Conservation (phyloP, 352 stramenopile species). For the Blastocystis sp. region DNA sequence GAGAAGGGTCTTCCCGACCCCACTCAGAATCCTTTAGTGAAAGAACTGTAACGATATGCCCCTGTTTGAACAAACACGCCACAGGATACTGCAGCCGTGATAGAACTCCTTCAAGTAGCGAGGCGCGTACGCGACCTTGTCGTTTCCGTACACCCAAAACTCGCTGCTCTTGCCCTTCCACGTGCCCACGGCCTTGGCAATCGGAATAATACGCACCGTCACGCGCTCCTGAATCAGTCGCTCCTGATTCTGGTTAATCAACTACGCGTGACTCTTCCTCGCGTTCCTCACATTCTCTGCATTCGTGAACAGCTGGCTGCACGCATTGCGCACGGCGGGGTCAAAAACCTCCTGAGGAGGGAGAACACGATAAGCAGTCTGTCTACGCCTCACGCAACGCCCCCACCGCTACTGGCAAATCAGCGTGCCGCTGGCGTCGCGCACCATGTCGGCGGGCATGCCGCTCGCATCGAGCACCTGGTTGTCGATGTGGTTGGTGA, state of each 20-base stretch:
- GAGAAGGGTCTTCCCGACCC: constrained; percentile 39
- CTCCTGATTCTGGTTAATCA: constrained; percentile 7
- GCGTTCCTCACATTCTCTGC: neutral
- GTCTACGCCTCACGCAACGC: neutral
- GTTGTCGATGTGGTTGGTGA: constrained; percentile 41
- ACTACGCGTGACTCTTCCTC: neutral
- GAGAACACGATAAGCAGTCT: constrained; percentile 46
- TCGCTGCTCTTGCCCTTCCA: constrained; percentile 52
- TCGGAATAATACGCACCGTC: constrained; percentile 46
- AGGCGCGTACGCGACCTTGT: constrained; percentile 31
- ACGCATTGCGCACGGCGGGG: neutral
- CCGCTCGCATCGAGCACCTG: constrained; percentile 22
- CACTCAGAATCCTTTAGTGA: neutral
- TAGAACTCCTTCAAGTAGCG: constrained; percentile 63
- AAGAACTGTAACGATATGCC: constrained; percentile 59
- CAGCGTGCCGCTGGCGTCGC: constrained; percentile 3
- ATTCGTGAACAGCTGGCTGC: constrained; percentile 44
- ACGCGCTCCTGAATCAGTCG: constrained; percentile 63
- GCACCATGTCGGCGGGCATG: constrained; percentile 27
- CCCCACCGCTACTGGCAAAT: neutral
- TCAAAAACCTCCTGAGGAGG: constrained; percentile 62
- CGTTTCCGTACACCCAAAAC: constrained; percentile 67
- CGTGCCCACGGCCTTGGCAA: constrained; percentile 30
- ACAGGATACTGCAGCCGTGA: constrained; percentile 31
- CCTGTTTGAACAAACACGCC: constrained; percentile 39